These are phyloP conservation scores for Thuja plicata DNA, from an alignment of 83 land plant genomes.

Conservation along the genomic window DNA sequence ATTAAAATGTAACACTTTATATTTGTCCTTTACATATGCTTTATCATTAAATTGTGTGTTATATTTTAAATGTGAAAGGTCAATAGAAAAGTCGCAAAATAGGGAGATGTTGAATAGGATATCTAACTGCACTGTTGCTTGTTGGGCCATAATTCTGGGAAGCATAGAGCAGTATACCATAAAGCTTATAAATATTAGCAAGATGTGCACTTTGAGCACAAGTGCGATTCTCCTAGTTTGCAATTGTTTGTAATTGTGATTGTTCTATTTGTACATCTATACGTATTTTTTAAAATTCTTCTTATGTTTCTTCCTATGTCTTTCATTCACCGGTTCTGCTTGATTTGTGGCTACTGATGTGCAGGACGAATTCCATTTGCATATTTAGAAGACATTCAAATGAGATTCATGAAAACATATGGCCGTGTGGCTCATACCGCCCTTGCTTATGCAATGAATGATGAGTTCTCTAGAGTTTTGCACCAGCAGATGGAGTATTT, in stretches of 20 bases:
- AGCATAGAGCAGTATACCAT: not conserved
- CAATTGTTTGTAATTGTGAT: not conserved
- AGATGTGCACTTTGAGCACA: not conserved
- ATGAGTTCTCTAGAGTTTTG: slow-evolving; percentile 95
- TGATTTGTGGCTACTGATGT: slow-evolving; percentile 2
- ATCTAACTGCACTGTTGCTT: not conserved
- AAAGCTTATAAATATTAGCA: not conserved
- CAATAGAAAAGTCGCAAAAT: not conserved
- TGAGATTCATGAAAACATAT: slow-evolving; percentile 96
- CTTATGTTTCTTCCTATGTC: not conserved
- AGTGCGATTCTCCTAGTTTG: not conserved
- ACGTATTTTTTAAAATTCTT: not conserved
- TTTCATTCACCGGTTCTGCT: not conserved
- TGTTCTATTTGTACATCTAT: not conserved
- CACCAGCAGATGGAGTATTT: slow-evolving; percentile 99
- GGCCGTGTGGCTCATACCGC: slow-evolving; percentile 81
- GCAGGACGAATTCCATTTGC: slow-evolving; percentile 93
- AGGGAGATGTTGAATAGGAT: not conserved
- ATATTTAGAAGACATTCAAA: slow-evolving; percentile 93
- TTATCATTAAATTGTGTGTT: not conserved
- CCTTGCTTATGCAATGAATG: slow-evolving; percentile 97
- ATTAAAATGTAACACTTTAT: not conserved
- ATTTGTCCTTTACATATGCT: not conserved
- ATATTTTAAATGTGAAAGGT: not conserved
- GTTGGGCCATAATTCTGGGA: not conserved